phyloP scores from a whole-genome alignment of 768 basidiomycete genomes.

The Punctularia strigosozonata region DNA sequence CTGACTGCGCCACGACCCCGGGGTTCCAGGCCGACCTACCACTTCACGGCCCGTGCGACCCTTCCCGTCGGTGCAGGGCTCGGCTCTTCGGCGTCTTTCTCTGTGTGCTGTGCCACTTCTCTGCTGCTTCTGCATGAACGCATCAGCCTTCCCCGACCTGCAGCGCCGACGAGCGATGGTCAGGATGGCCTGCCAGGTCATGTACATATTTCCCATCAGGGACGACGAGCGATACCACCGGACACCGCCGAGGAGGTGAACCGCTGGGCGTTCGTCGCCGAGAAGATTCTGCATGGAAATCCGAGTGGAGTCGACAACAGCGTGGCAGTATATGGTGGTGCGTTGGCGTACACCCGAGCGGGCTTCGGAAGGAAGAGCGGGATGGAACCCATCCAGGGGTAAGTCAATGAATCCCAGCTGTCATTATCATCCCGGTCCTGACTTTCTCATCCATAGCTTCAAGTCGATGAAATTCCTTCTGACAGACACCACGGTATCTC shows the following conservation, averaged over 20 bases:
- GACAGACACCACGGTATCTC: slow-evolving; percentile 85
- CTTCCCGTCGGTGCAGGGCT: slow-evolving; percentile 93
- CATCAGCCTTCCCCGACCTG: slow-evolving; percentile 44
- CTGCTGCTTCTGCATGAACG: slow-evolving; percentile 67
- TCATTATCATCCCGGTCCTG: slow-evolving; percentile 1
- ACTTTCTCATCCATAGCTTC: slow-evolving; percentile 43
- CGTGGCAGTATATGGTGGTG: slow-evolving; percentile 86
- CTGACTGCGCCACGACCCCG: slow-evolving; percentile 4
- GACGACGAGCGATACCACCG: slow-evolving; percentile 52
- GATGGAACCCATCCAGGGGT: slow-evolving; percentile 83
- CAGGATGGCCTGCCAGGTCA: slow-evolving; percentile 31
- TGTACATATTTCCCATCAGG: slow-evolving; percentile 50
- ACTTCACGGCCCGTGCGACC: slow-evolving; percentile 75
- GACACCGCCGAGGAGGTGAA: slow-evolving; percentile 73
- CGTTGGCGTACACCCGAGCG: slow-evolving; percentile 77
- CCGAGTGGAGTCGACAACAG: slow-evolving; percentile 98
- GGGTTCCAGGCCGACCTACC: slow-evolving; percentile 52
- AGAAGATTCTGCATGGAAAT: slow-evolving; percentile 95
- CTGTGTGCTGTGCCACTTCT: slow-evolving; percentile 72
- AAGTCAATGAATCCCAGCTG: slow-evolving; percentile 15
- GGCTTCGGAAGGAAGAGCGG: slow-evolving; percentile 69
- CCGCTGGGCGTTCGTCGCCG: slow-evolving; percentile 85
- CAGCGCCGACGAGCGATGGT: slow-evolving; percentile 27
- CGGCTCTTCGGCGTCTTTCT: slow-evolving; percentile 95
- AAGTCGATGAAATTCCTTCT: slow-evolving; percentile 83